Percentiles rank a stretch among this genome's conserved stretches.
Evolutionary conservation across 192 early-diverging fungal genomes (phyloP).

Genomic region (Coemansia sp.): DNA sequence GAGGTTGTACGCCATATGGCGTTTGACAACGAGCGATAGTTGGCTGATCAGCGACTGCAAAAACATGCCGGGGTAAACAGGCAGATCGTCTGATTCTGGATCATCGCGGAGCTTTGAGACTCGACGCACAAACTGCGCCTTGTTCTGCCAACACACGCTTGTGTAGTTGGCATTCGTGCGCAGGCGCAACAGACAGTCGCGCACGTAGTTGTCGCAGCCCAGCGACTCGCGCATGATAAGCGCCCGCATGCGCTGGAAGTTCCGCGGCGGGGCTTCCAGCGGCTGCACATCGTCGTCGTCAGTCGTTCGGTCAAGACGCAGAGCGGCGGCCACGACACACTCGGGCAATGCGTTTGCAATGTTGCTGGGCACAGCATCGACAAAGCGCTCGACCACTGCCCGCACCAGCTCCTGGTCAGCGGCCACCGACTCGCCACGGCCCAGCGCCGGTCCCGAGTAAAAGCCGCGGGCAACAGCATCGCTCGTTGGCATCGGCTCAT

Average conservation of each 20-base stretch:
- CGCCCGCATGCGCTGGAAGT: conserved; percentile 9
- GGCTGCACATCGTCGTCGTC: background rate
- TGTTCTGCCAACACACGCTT: background rate
- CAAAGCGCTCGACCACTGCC: conserved; percentile 48
- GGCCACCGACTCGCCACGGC: conserved; percentile 29
- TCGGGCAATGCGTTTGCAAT: conserved; percentile 41
- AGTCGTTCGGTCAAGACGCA: conserved; percentile 19
- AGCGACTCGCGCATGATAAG: conserved; percentile 32
- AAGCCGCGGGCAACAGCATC: background rate
- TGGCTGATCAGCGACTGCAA: conserved; percentile 51
- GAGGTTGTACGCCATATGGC: conserved; percentile 61
- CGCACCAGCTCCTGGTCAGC: conserved; percentile 49
- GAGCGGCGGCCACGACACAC: conserved; percentile 25
- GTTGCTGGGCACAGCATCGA: conserved; percentile 37
- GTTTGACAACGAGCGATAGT: conserved; percentile 45
- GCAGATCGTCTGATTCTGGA: conserved; percentile 7
- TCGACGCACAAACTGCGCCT: background rate
- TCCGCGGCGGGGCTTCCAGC: conserved; percentile 4
- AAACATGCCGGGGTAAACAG: conserved; percentile 57
- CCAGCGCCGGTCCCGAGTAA: conserved; percentile 33
- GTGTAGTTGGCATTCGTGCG: background rate
- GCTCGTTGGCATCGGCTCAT: background rate
- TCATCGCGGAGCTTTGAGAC: background rate
- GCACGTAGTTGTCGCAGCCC: conserved; percentile 49
- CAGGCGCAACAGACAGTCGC: conserved; percentile 24